Base-by-base conservation (phyloP, 148 eudicot species). In the Nyssa sinensis region DNA sequence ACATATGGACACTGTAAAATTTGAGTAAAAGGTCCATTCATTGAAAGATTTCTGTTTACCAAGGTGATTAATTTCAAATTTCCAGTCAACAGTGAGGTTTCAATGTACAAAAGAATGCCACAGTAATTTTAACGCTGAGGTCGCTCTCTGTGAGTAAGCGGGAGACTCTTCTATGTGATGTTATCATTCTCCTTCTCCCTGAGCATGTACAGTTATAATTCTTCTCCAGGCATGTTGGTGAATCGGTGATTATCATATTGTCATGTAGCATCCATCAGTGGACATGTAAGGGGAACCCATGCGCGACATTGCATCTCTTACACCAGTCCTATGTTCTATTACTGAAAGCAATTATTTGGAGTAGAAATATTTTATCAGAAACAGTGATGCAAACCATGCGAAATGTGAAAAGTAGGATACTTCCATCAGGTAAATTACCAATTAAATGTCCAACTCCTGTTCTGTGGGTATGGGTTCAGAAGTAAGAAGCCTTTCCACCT, bases 401-500 rank as follows among this genome's bases (percentile, higher is more conserved):
- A 37, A 4, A 55, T 55, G 24, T 19, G 23, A 55, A 19, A 19
- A 44, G 12, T 44, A 44, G 17, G 59, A 21, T 3, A 55, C 3
- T 55, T 5, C 7, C 23, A 55, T 7, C 17, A 2, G 23, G 59
- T n/a, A 55, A 4, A 55, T 17, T 55, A 55, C 59, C 14, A 17
- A 5, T 55, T 55, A n/a, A 3, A 55, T 21, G 25, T 55, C 59
- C 17, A 55, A 55, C 25, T 67, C 39, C 73, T 86, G 88, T 74
- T 87, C 89, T 1, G 86, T n/a, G 24, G 84, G 75, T 23, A 82
- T 37, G 47, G 80, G 77, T 77, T 87, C 91, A 44, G 76, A 81
- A 55, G 6, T 55, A 5, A 55, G 59, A n/a, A 55, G 59, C 21
- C 59, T 55, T 79, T 91, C 93, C 12, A 87, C 90, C 79, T 91